phyloP scores from a whole-genome alignment of 106 monocot species.

The Dioscorea zingiberensis region DNA sequence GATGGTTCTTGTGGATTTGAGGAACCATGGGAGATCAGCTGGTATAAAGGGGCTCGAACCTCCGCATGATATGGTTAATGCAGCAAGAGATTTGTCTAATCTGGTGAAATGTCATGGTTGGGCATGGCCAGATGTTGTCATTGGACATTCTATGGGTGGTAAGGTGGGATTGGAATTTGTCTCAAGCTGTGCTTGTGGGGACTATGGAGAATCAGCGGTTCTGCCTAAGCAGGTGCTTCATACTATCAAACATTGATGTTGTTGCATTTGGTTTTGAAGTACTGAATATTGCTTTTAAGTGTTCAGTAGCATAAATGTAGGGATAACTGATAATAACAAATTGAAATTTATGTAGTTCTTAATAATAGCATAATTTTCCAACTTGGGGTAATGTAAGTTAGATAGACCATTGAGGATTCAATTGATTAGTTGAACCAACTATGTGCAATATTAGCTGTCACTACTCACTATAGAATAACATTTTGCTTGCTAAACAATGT shows the following conservation, averaged over 20 bases:
- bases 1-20: conserved; percentile 87
- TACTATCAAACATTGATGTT: background rate
- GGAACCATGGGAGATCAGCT: conserved; percentile 91
- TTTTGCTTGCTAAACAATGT: too few species aligned
- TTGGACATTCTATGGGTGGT: conserved; percentile 97
- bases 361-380: too few species aligned
- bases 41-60: conserved; percentile 52
- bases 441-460: too few species aligned
- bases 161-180: conserved; percentile 81
- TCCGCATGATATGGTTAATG: conserved; percentile 69
- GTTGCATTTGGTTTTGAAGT: too few species aligned
- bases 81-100: conserved; percentile 80
- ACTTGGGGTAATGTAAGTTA: too few species aligned
- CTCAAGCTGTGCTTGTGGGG: conserved; percentile 59
- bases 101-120: conserved; percentile 65
- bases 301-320: too few species aligned
- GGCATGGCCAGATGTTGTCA: conserved; percentile 88
- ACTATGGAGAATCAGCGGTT: conserved; percentile 62
- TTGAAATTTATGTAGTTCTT: too few species aligned
- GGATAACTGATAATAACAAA: too few species aligned
- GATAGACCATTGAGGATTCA: too few species aligned
- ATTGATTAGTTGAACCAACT: too few species aligned
- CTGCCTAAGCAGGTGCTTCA: conserved; percentile 81
- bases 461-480: too few species aligned
- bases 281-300: too few species aligned